Percentiles rank a stretch among this genome's conserved stretches.
Evolutionary conservation across 805 yeast species (phyloP).

Genomic region (Hanseniaspora guilliermondii): DNA sequence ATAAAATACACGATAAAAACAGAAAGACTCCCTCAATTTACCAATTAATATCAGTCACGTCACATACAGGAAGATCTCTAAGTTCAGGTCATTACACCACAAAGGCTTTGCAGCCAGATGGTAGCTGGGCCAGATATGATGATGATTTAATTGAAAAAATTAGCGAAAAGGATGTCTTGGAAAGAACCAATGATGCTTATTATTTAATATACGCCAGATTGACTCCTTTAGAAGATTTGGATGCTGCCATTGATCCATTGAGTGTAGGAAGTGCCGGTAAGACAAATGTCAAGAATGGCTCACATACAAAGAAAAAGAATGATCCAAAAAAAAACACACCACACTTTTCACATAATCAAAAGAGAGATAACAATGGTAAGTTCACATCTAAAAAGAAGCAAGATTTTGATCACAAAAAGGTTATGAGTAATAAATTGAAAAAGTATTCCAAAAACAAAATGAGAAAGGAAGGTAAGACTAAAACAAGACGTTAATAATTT

Average conservation of each 20-base stretch:
- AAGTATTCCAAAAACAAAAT: not conserved
- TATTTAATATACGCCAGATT: slow-evolving; percentile 73
- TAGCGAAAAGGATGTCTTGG: slow-evolving; percentile 58
- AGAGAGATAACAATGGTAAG: not conserved
- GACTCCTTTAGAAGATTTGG: slow-evolving; percentile 32
- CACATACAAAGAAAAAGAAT: not conserved
- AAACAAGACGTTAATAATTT: not conserved
- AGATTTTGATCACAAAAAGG: not conserved
- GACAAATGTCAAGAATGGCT: not conserved
- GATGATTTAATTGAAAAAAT: slow-evolving; percentile 76
- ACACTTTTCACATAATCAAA: not conserved
- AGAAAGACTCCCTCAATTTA: slow-evolving; percentile 40
- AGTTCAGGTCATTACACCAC: slow-evolving; percentile 89
- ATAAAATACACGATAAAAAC: slow-evolving; percentile 4
- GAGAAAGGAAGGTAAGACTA: not conserved
- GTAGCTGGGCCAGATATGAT: slow-evolving; percentile 85
- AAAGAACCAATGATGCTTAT: slow-evolving; percentile 73
- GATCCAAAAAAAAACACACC: not conserved
- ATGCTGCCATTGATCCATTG: not conserved
- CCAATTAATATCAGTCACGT: slow-evolving; percentile 69
- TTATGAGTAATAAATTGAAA: not conserved
- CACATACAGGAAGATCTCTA: slow-evolving; percentile 87
- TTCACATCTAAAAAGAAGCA: not conserved
- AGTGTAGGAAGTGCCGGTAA: not conserved
- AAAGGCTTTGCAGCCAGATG: slow-evolving; percentile 84